Percentiles rank a stretch among this genome's conserved stretches.
These are phyloP conservation scores for Mallotus japonicus DNA, from an alignment of 441 rosid genomes.

Conservation along the genomic window DNA sequence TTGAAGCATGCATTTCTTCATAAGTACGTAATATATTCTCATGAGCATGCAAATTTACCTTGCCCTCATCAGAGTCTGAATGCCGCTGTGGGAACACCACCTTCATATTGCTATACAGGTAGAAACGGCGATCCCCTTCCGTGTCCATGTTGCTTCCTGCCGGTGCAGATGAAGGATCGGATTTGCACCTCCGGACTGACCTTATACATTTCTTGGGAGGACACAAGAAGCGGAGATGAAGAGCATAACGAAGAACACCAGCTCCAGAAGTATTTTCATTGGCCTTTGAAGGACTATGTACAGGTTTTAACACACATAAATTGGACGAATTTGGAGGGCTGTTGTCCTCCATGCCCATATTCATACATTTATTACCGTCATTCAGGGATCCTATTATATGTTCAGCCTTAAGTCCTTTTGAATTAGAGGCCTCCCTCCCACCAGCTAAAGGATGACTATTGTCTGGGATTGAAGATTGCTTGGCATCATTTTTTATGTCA, in stretches of 20 bases:
- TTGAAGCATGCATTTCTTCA: conserved; percentile 8
- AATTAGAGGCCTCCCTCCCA: conserved; percentile 15
- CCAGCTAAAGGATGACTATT: conserved; percentile 22
- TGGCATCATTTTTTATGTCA: conserved; percentile 21
- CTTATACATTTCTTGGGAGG: conserved; percentile 41
- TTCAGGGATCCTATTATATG: conserved; percentile 18
- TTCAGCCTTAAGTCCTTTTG: conserved; percentile 10
- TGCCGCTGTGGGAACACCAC: conserved; percentile 67
- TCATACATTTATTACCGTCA: conserved; percentile 8
- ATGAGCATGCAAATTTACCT: conserved; percentile 33
- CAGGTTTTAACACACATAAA: conserved; percentile 23
- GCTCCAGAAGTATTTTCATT: conserved; percentile 34
- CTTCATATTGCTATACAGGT: conserved; percentile 51
- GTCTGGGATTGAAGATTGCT: conserved; percentile 24
- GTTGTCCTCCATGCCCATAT: conserved; percentile 15
- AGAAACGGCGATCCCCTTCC: conserved; percentile 38
- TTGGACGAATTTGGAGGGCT: conserved; percentile 22
- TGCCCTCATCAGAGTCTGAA: conserved; percentile 63
- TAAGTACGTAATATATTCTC: background rate
- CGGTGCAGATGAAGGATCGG: conserved; percentile 41
- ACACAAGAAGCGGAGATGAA: conserved; percentile 58
- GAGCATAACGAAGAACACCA: conserved; percentile 60
- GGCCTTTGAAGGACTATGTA: conserved; percentile 40
- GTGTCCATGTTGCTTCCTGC: conserved; percentile 23
- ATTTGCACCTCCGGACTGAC: conserved; percentile 46